phyloP scores from a whole-genome alignment of 1,284 basidiomycete species.

The Tilletia indica region DNA sequence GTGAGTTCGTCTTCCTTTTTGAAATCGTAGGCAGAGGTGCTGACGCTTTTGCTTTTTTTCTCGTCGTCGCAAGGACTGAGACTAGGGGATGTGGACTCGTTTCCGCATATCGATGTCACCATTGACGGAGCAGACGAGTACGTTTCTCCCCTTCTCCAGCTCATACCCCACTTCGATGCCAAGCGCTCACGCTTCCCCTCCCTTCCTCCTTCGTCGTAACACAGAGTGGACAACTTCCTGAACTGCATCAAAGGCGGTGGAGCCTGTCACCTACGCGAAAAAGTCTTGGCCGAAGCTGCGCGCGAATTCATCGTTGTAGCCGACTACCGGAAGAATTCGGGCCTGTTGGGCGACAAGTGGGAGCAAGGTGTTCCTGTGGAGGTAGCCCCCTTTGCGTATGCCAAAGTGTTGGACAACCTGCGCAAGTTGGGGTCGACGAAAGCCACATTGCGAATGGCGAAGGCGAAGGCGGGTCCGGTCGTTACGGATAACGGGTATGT shows the following conservation, averaged over 20 bases:
- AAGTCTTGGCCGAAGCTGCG: constrained; percentile 92
- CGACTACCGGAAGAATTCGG: constrained; percentile 84
- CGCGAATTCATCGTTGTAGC: constrained; percentile 84
- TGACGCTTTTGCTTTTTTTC: not conserved
- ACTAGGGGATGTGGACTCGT: constrained; percentile 74
- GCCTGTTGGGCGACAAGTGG: constrained; percentile 78
- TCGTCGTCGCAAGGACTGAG: constrained; percentile 59
- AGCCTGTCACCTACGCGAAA: constrained; percentile 93
- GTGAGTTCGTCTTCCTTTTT: constrained; percentile 13
- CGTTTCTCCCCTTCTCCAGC: constrained; percentile 1
- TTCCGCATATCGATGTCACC: constrained; percentile 85
- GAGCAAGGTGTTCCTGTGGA: constrained; percentile 88
- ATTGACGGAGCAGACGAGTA: constrained; percentile 92
- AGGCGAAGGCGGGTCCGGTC: constrained; percentile 79
- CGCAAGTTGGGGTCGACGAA: constrained; percentile 43
- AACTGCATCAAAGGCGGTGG: constrained; percentile 98
- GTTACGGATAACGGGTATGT: constrained; percentile 76
- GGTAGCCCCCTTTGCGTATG: constrained; percentile 93
- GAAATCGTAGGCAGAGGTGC: not conserved
- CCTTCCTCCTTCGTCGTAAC: not conserved
- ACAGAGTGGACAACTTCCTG: constrained; percentile 77
- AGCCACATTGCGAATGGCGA: constrained; percentile 48
- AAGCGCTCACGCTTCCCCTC: not conserved
- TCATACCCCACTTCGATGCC: too few species aligned
- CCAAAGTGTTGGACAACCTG: constrained; percentile 62